phyloP scores from a whole-genome alignment of 108 stramenopile genomes.

The Cyclotella distinguenda region DNA sequence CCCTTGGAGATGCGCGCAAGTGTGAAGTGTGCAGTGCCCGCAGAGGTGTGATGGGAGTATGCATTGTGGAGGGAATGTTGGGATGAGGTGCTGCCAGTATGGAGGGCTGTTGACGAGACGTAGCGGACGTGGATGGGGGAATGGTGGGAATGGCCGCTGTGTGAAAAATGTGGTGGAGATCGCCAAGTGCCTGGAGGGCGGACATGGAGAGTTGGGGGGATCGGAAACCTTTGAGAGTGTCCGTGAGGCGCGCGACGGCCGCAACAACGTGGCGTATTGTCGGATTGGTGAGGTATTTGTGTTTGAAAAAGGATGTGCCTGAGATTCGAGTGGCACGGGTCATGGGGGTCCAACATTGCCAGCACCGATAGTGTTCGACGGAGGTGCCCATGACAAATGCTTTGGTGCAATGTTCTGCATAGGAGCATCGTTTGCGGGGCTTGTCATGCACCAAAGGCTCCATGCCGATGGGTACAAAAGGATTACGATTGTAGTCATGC shows the following conservation, averaged over 20 bases:
- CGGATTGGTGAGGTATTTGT: constrained; percentile 8
- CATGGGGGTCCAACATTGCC: constrained; percentile 8
- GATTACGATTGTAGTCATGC: constrained; percentile 16
- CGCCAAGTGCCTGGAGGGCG: too few relatives aligned
- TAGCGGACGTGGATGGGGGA: too few relatives aligned
- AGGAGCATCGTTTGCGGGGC: neutral
- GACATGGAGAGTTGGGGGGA: neutral
- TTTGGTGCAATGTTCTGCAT: constrained; percentile 13
- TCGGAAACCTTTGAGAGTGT: neutral
- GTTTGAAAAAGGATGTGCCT: constrained; percentile 14
- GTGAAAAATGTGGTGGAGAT: too few relatives aligned
- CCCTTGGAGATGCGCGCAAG: too few relatives aligned
- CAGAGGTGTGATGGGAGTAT: too few relatives aligned
- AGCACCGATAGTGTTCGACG: constrained; percentile 36
- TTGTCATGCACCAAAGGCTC: neutral
- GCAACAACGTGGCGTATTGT: neutral
- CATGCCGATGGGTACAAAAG: constrained; percentile 6
- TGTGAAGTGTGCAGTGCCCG: too few relatives aligned
- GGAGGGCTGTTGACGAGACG: too few relatives aligned
- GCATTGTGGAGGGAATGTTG: too few relatives aligned
- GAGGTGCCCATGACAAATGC: constrained; percentile 47
- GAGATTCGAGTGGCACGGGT: neutral
- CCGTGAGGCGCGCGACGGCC: neutral
- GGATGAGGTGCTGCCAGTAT: too few relatives aligned
- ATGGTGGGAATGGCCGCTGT: too few relatives aligned